Evolutionary conservation across 352 stramenopile genomes (phyloP).

Genomic region (Pythium oligandrum): DNA sequence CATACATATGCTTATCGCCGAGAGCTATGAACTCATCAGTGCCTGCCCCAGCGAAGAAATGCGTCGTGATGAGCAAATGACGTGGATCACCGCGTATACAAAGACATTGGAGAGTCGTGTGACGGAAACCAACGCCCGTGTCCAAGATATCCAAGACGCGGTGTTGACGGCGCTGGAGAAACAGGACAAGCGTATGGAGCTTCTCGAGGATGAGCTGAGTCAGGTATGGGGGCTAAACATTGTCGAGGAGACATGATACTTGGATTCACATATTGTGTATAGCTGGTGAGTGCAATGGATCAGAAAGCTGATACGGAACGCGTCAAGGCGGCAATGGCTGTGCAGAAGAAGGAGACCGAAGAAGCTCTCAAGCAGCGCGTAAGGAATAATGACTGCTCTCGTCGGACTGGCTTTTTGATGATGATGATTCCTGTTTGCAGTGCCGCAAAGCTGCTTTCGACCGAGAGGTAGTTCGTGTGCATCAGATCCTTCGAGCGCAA

Average conservation of each 20-base stretch:
- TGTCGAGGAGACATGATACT: no score
- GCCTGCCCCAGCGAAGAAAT: no score
- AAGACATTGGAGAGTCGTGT: no score
- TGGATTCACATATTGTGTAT: no score
- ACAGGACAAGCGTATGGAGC: conserved; percentile 27
- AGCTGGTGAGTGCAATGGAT: conserved; percentile 37
- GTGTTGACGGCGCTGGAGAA: conserved; percentile 8
- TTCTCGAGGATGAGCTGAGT: conserved; percentile 57
- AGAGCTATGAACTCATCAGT: no score
- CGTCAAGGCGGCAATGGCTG: conserved; percentile 13
- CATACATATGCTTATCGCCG: no score
- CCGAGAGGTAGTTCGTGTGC: conserved; percentile 34
- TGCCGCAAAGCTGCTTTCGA: conserved; percentile 51
- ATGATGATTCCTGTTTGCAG: conserved; percentile 3
- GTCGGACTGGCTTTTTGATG: no score
- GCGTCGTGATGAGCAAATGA: no score
- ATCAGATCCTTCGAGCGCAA: conserved; percentile 29
- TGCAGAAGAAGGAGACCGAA: conserved; percentile 26
- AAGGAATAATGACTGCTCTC: background rate
- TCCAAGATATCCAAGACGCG: no score
- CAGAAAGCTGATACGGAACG: conserved; percentile 36
- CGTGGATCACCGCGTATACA: no score
- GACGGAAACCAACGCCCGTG: no score
- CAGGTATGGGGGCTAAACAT: conserved; percentile 20
- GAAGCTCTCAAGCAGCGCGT: conserved; percentile 46